Evolutionary conservation across 2,329 filamentous ascomycete species (phyloP).

Genomic region (Rasamsonia emersonii): DNA sequence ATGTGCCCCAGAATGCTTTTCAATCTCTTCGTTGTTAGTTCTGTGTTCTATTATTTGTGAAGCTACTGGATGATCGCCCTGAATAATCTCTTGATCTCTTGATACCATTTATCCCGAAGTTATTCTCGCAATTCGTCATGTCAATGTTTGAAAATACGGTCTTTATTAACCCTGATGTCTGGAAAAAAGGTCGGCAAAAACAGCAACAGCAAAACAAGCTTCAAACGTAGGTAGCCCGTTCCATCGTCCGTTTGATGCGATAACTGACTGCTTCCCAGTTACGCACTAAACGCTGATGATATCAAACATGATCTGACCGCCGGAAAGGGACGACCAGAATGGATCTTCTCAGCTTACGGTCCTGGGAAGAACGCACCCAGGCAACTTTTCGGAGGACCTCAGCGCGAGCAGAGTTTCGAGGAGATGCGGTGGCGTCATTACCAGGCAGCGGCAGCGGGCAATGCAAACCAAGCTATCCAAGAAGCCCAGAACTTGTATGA

Average conservation of each 20-base stretch:
- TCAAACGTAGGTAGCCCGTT: conserved; percentile 1
- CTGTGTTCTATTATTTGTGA: too few species aligned
- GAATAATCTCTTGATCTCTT: too few species aligned
- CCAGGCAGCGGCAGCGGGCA: conserved; percentile 53
- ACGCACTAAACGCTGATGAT: conserved; percentile 48
- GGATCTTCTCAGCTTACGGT: conserved; percentile 80
- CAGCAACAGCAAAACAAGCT: conserved; percentile 8
- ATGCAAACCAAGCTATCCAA: conserved; percentile 45
- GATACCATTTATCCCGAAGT: too few species aligned
- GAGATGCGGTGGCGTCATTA: conserved; percentile 72
- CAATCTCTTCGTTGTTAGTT: too few species aligned
- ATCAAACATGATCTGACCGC: conserved; percentile 58
- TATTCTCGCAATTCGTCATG: neutral
- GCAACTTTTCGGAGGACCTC: conserved; percentile 72
- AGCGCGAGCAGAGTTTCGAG: conserved; percentile 78
- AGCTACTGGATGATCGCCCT: too few species aligned
- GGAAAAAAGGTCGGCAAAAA: conserved; percentile 4
- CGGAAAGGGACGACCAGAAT: conserved; percentile 61
- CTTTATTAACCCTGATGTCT: neutral
- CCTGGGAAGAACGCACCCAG: conserved; percentile 67
- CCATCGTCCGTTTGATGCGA: conserved; percentile 11
- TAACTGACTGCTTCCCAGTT: conserved; percentile 29
- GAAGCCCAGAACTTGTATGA: conserved; percentile 49
- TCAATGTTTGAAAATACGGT: too few species aligned
- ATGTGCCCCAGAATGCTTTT: too few species aligned